Conservation (phyloP, 2,329 filamentous ascomycete genomes). For the Hymenoscyphus fructigenus region DNA sequence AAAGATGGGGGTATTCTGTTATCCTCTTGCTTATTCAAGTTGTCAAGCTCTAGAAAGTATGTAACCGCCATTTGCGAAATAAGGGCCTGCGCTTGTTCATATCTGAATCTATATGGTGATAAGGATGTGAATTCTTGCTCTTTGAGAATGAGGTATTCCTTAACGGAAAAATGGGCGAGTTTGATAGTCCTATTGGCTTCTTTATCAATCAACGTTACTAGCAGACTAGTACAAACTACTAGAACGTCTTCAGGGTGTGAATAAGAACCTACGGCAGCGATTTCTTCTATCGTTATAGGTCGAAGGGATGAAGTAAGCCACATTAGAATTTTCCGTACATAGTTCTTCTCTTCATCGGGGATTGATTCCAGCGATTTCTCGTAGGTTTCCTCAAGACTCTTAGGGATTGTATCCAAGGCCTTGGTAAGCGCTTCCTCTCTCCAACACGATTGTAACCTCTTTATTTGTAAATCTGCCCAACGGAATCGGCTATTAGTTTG, state of each 20-base stretch:
- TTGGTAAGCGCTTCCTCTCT: constrained; percentile 9
- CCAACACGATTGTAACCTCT: constrained; percentile 29
- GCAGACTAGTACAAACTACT: constrained; percentile 14
- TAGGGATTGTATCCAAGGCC: constrained; percentile 10
- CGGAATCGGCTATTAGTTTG: constrained; percentile 23
- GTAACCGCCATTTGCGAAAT: background rate
- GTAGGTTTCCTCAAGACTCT: constrained; percentile 16
- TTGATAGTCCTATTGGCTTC: constrained; percentile 42
- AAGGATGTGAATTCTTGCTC: background rate
- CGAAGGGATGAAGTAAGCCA: constrained; percentile 14
- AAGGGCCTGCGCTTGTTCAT: background rate
- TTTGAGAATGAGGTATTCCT: constrained; percentile 30
- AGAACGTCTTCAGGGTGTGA: background rate
- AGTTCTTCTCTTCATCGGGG: background rate
- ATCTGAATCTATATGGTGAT: background rate
- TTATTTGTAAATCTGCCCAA: constrained; percentile 33
- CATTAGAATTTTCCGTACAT: constrained; percentile 6
- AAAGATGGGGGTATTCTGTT: background rate
- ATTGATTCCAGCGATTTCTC: constrained; percentile 4
- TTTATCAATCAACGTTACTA: constrained; percentile 12
- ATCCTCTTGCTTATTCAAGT: background rate
- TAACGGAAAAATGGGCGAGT: constrained; percentile 37
- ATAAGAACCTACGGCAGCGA: constrained; percentile 9
- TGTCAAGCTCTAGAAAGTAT: background rate
- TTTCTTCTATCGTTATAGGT: constrained; percentile 11